Conservation (phyloP, 495 filamentous ascomycete species). For the Penicillium egyptiacum region DNA sequence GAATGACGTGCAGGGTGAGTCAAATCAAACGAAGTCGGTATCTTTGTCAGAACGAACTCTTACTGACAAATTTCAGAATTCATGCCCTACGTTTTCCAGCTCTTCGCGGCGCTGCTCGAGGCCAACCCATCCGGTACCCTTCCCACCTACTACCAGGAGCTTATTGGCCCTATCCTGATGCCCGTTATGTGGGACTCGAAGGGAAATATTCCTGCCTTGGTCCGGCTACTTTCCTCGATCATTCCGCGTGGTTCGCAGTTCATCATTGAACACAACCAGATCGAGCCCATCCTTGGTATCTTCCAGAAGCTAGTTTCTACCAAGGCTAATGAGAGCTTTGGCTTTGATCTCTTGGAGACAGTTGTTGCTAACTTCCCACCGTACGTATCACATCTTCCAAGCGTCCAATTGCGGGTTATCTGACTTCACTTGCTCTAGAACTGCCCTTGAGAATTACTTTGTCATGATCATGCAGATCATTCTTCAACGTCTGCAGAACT, state of each 20-base stretch:
- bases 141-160: conserved; percentile 69
- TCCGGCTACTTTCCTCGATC: conserved; percentile 78
- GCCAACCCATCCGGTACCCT: conserved; percentile 71
- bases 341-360: conserved; percentile 85
- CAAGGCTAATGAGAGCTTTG: conserved; percentile 75
- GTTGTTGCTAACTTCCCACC: conserved; percentile 68
- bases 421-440: conserved; percentile 40
- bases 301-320: conserved; percentile 82
- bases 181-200: conserved; percentile 82
- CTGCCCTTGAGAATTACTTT: conserved; percentile 73
- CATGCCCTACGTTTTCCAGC: conserved; percentile 93
- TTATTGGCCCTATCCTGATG: conserved; percentile 72
- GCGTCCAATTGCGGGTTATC: background rate
- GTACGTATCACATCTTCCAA: conserved; percentile 34
- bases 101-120: conserved; percentile 86
- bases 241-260: conserved; percentile 70
- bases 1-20: conserved; percentile 74
- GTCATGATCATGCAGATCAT: conserved; percentile 75
- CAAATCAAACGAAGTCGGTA: background rate
- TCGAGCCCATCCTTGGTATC: conserved; percentile 80
- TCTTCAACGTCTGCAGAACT: conserved; percentile 74
- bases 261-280: conserved; percentile 71
- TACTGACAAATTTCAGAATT: conserved; percentile 63
- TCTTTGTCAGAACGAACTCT: conserved; percentile 13
- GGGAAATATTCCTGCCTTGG: conserved; percentile 89